phyloP scores from a whole-genome alignment of 1,284 basidiomycete species.

The Malassezia equina region DNA sequence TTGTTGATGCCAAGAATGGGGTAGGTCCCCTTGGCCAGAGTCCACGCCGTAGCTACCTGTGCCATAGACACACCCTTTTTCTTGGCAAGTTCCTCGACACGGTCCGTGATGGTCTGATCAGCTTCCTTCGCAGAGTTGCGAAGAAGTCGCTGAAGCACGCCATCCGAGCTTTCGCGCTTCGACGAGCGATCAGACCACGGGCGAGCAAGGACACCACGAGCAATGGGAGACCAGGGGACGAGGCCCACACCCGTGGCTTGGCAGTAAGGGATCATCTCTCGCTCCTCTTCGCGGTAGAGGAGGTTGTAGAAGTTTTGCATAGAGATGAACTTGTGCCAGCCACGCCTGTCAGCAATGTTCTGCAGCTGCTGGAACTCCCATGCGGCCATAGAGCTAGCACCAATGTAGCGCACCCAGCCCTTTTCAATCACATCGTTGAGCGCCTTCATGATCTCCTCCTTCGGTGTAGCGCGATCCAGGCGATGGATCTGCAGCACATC shows the following conservation, averaged over 20 bases:
- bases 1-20: constrained; percentile 15
- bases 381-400: constrained; percentile 16
- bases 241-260: constrained; percentile 52
- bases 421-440: constrained; percentile 53
- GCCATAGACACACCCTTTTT: constrained; percentile 49
- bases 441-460: constrained; percentile 60
- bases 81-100: constrained; percentile 50
- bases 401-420: constrained; percentile 26
- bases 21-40: constrained; percentile 3
- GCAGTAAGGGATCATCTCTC: constrained; percentile 61
- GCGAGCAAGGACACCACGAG: constrained; percentile 49
- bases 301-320: constrained; percentile 62
- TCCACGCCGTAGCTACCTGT: constrained; percentile 50
- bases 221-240: constrained; percentile 51
- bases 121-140: not conserved
- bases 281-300: constrained; percentile 60
- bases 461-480: constrained; percentile 54
- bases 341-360: constrained; percentile 12
- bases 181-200: constrained; percentile 21
- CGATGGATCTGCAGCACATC: constrained; percentile 51
- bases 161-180: not conserved
- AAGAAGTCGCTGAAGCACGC: not conserved
- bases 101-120: constrained; percentile 21
- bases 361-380: constrained; percentile 19
- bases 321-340: constrained; percentile 48